These are phyloP conservation scores for Xylariaceae sp. DNA, from an alignment of 2,329 filamentous ascomycete species.

Conservation along the genomic window DNA sequence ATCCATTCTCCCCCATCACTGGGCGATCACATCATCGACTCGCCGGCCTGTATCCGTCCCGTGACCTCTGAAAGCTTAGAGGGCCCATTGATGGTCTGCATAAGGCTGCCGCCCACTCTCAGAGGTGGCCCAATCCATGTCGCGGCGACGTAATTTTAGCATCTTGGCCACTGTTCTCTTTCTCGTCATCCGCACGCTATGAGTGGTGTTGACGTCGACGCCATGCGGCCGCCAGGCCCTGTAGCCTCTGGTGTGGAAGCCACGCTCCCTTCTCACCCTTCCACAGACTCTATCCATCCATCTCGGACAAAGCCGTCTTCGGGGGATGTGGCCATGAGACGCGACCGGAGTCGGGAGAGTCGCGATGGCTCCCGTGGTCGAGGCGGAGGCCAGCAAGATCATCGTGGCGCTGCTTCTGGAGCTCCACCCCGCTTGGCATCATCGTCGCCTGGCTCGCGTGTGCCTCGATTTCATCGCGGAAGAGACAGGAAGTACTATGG, in stretches of 20 bases:
- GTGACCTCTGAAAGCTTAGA: conserved; percentile 1
- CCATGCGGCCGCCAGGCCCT: conserved; percentile 23
- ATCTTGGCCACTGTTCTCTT: conserved; percentile 16
- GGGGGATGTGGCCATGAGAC: conserved; percentile 40
- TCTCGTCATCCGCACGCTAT: conserved; percentile 17
- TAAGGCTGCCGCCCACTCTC: conserved; percentile 27
- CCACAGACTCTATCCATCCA: conserved; percentile 18
- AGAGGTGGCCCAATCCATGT: conserved; percentile 31
- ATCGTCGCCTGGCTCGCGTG: conserved; percentile 24
- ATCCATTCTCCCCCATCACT: neutral
- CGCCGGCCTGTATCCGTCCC: neutral
- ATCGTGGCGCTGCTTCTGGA: conserved; percentile 22
- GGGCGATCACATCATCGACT: neutral
- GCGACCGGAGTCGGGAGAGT: conserved; percentile 35
- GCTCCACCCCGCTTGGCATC: conserved; percentile 24
- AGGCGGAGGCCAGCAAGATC: conserved; percentile 31
- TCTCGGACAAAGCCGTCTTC: conserved; percentile 19
- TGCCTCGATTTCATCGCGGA: conserved; percentile 22
- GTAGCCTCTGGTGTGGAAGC: conserved; percentile 13
- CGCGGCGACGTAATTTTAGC: conserved; percentile 30
- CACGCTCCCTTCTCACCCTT: conserved; percentile 8
- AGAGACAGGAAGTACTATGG: conserved; percentile 25
- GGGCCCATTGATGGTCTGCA: conserved; percentile 11
- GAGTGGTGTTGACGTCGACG: conserved; percentile 25
- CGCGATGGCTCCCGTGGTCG: conserved; percentile 34